Evolutionary conservation across 495 filamentous ascomycete species (phyloP), one percentile per base, ranked within the genome.

Genomic region (Penicillium coprophilum): DNA sequence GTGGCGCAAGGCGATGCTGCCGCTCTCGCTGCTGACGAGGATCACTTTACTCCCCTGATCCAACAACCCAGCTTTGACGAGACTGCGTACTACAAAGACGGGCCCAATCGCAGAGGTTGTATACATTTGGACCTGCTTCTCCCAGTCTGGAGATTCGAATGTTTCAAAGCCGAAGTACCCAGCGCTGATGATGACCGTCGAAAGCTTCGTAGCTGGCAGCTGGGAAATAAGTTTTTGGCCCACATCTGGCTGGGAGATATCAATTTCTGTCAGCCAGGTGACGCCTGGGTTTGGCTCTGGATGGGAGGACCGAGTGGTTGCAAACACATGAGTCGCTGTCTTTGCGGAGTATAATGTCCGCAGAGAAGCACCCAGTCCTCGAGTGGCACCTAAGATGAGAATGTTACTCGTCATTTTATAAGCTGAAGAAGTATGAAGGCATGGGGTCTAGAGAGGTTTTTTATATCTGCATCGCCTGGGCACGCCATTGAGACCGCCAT

Each of bases 61-160:
- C 15, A 89, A 55, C 13, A 85, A 59, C 0, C 74, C 75, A 0
- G 78, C 74, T 46, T 83, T 81, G 30, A 80, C 75, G 6, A 90
- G 80, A 27, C 79, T 67, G 55, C 86, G 82, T 12, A 89, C 77
- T 23, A 89, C 67, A 63, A 89, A 87, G 9, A 86, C 80, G 0
- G 87, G 87, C 1, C 81, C 85, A 36, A 91, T 80, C 0, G 86
- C 77, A 17, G 78, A 84, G 0, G 79, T 87, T 30, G 84, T 87
- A 65, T 91, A 91, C 86, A 89, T 91, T 30, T 73, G 76, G 20
- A 88, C 67, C 62, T 90, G 71, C 24, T 85, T 82, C 15, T 85
- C 81, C 77, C 80, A 89, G 53, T 86, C 77, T 4, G 85, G 85
- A n/a, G 75, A 71, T 36, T 83, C 80, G 44, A 84, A 80, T 20